These are phyloP conservation scores for Brasenia schreberi DNA, from an alignment of 164 flowering plant species.

Conservation along the genomic window DNA sequence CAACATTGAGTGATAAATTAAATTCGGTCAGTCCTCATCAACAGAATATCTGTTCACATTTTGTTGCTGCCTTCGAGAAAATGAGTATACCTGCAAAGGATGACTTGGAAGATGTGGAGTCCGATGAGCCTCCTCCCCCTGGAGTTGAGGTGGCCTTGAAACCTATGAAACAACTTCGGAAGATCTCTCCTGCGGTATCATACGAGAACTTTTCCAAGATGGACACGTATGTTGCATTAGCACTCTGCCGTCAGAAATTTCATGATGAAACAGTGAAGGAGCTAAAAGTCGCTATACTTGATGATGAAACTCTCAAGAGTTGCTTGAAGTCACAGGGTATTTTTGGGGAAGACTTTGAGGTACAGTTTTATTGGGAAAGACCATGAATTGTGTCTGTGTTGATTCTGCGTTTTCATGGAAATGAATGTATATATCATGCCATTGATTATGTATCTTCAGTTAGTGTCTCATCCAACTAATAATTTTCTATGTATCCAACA, in stretches of 20 bases:
- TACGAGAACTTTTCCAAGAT: conserved; percentile 24
- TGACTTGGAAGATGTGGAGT: conserved; percentile 14
- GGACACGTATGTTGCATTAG: conserved; percentile 36
- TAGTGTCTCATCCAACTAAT: neutral
- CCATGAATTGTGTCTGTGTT: neutral
- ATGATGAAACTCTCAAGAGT: conserved; percentile 5
- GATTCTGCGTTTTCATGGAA: too few relatives aligned
- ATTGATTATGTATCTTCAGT: too few relatives aligned
- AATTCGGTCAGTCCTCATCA: neutral
- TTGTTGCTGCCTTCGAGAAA: conserved; percentile 30
- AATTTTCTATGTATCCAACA: neutral
- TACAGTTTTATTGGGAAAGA: neutral
- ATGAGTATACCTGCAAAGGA: conserved; percentile 19
- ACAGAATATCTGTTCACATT: neutral
- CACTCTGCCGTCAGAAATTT: conserved; percentile 62
- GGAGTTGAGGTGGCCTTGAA: conserved; percentile 30
- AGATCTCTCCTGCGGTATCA: conserved; percentile 20
- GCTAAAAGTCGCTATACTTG: conserved; percentile 29
- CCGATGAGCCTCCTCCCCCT: conserved; percentile 44
- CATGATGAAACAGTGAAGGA: conserved; percentile 48
- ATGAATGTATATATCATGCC: too few relatives aligned
- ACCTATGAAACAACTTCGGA: conserved; percentile 10
- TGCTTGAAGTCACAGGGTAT: neutral
- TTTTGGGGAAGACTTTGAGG: neutral
- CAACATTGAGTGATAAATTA: neutral